A percentile compares a stretch with the other conserved stretches of the same genome.
These are phyloP conservation scores for Wickerhamomyces sydowiorum DNA, from an alignment of 805 yeast genomes.

Conservation along the genomic window DNA sequence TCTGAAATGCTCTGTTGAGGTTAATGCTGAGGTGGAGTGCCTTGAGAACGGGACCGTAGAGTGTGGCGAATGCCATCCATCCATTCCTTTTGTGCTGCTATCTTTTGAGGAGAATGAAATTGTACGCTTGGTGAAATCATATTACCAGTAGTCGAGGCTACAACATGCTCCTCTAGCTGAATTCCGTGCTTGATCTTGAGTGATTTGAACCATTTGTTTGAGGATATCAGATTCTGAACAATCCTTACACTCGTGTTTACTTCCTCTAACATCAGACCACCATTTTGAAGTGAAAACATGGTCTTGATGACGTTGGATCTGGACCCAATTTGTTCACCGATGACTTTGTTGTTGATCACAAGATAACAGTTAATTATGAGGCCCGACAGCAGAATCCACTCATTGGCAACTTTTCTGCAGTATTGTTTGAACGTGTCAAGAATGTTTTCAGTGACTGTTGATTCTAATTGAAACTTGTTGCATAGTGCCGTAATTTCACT, in stretches of 20 bases:
- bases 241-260: conserved; percentile 47
- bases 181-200: conserved; percentile 39
- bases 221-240: conserved; percentile 47
- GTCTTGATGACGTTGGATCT: conserved; percentile 42
- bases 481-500: conserved; percentile 43
- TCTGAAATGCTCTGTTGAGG: too few species aligned
- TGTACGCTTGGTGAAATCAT: conserved; percentile 28
- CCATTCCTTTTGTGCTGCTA: background rate
- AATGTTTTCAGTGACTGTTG: conserved; percentile 42
- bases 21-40: too few species aligned
- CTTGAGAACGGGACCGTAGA: too few species aligned
- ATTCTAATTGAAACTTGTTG: conserved; percentile 59
- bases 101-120: conserved; percentile 5
- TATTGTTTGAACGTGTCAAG: conserved; percentile 45
- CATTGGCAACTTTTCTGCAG: conserved; percentile 48
- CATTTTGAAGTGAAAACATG: conserved; percentile 48
- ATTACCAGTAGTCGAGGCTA: conserved; percentile 24
- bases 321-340: conserved; percentile 43
- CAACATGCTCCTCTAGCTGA: conserved; percentile 18
- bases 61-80: too few species aligned
- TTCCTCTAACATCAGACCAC: conserved; percentile 43
- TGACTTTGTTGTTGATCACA: conserved; percentile 42
- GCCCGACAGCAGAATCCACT: conserved; percentile 70
- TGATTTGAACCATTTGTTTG: conserved; percentile 58
- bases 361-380: conserved; percentile 53